phyloP scores from a whole-genome alignment of 1,139 yeast genomes.

The Taphrina populina region DNA sequence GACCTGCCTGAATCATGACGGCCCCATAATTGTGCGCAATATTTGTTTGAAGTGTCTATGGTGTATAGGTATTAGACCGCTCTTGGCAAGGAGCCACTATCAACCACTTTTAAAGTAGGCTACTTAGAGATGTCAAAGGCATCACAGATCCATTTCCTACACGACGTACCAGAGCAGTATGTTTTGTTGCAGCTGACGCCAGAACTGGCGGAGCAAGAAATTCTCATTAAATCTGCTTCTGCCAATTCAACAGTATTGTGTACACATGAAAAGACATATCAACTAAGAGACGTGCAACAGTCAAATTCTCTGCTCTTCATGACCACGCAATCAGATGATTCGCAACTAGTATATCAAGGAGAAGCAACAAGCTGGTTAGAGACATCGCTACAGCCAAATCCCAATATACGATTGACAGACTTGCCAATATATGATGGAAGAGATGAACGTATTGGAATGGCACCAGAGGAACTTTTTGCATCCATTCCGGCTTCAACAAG shows the following conservation, averaged over 20 bases:
- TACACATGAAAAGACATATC: conserved; percentile 3
- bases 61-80: too few species aligned
- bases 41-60: too few species aligned
- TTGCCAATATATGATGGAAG: conserved; percentile 4
- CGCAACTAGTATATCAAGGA: conserved; percentile 13
- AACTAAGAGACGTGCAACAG: conserved; percentile 27
- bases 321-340: neutral
- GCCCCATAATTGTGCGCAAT: too few species aligned
- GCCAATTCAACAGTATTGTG: conserved; percentile 15
- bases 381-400: neutral
- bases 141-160: neutral
- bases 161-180: conserved; percentile 11
- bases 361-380: conserved; percentile 28
- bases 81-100: too few species aligned
- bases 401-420: neutral
- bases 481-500: conserved; percentile 14
- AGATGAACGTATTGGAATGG: conserved; percentile 1
- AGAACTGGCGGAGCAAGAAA: conserved; percentile 6
- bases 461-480: neutral
- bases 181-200: conserved; percentile 22
- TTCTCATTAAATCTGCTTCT: conserved; percentile 18
- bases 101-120: too few species aligned
- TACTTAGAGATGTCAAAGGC: too few species aligned
- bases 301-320: conserved; percentile 23
- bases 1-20: too few species aligned